These are phyloP conservation scores for Prillingera fragicola DNA, from an alignment of 1,284 basidiomycete species.

Conservation along the genomic window DNA sequence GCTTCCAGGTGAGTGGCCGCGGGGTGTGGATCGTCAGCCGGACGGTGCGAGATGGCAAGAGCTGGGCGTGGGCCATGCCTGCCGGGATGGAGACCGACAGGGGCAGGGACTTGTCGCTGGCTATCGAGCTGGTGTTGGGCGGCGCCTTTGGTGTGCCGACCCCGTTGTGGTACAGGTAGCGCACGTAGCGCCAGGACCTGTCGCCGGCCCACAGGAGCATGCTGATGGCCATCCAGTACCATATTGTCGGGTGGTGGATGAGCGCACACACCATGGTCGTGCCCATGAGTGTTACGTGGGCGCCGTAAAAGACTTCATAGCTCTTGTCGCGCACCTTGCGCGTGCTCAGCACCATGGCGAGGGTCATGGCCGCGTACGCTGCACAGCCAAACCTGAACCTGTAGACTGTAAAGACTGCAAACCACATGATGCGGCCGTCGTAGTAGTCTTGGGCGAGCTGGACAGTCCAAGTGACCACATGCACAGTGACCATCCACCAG, in stretches of 20 bases:
- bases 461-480: conserved; percentile 69
- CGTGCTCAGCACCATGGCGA: conserved; percentile 63
- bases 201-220: conserved; percentile 63
- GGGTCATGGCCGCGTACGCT: conserved; percentile 64
- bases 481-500: conserved; percentile 64
- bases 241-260: conserved; percentile 63
- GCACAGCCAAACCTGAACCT: conserved; percentile 70
- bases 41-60: conserved; percentile 70
- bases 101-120: conserved; percentile 1
- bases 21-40: conserved; percentile 66
- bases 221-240: conserved; percentile 59
- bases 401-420: conserved; percentile 61
- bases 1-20: conserved; percentile 61
- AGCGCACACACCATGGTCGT: conserved; percentile 56
- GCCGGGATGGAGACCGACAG: conserved; percentile 33
- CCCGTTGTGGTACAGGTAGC: conserved; percentile 64
- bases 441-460: conserved; percentile 59
- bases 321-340: conserved; percentile 59
- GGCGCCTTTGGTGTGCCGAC: conserved; percentile 13
- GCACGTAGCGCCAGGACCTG: conserved; percentile 57
- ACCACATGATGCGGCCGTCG: conserved; percentile 55
- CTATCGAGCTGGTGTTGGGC: conserved; percentile 1
- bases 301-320: conserved; percentile 71
- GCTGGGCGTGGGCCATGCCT: conserved; percentile 64
- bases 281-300: conserved; percentile 64